Evolutionary conservation across 768 basidiomycete species (phyloP).

Genomic region (Suillus placidus): DNA sequence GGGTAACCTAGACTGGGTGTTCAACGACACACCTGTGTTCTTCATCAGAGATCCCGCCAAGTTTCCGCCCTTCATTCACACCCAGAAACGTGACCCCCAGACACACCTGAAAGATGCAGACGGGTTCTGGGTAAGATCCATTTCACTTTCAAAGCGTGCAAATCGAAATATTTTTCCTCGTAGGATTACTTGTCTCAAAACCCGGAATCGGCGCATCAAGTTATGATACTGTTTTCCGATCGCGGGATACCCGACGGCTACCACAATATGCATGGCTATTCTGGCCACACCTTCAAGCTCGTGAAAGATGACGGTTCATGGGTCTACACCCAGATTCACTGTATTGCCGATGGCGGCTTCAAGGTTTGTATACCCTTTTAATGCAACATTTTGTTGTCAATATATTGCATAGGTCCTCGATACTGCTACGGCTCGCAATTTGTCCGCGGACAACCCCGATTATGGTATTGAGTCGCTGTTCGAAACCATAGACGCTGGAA

Average conservation of each 20-base stretch:
- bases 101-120: constrained; percentile 89
- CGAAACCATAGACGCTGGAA: constrained; percentile 78
- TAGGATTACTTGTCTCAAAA: constrained; percentile 90
- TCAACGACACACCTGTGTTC: constrained; percentile 93
- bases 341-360: constrained; percentile 77
- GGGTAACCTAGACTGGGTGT: constrained; percentile 92
- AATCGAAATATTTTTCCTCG: constrained; percentile 29
- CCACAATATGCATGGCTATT: constrained; percentile 89
- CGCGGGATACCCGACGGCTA: constrained; percentile 92
- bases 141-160: constrained; percentile 29
- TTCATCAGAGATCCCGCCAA: constrained; percentile 86
- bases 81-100: constrained; percentile 89
- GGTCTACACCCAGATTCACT: constrained; percentile 86
- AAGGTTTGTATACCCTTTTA: constrained; percentile 49
- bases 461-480: constrained; percentile 80
- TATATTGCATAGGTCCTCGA: constrained; percentile 61
- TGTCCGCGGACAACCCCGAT: constrained; percentile 81
- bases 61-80: constrained; percentile 95
- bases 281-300: constrained; percentile 90
- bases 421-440: constrained; percentile 59
- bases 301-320: constrained; percentile 83
- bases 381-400: constrained; percentile 8
- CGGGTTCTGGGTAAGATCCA: constrained; percentile 70
- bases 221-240: constrained; percentile 93
- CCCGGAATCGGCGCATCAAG: constrained; percentile 87